Evolutionary conservation across 1,139 yeast species (phyloP), one percentile per base, ranked within the genome.

Genomic region (Geotrichum fermentans): DNA sequence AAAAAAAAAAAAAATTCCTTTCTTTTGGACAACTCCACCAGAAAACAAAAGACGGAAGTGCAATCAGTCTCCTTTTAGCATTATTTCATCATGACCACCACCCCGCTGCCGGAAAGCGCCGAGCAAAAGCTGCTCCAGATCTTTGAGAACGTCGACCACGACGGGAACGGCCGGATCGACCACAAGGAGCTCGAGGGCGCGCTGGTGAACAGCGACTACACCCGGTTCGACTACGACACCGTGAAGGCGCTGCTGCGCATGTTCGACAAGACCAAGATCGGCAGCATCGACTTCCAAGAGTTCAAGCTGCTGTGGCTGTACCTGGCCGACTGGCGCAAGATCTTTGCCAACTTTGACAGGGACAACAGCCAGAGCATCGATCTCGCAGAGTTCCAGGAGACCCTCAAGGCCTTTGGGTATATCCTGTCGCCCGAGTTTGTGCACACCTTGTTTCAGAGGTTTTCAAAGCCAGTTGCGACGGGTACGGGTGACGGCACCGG

Each of bases 291-390:
- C 55, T 83, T 79, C 57, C 80, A 77, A 46, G 90, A 83, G 64
- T 83, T 83, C 62, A 82, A 78, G 42, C 79, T 81, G 51, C 70
- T 83, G 45, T 83, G 89, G 88, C 78, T 82, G 61, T 83, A 82
- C 58, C 70, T 83, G 43, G 73, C 81, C n/a, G 84, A 84, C 49
- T 83, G 86, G 77, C 76, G 82, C 53, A 80, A 79, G 61, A 71
- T 82, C 13, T 83, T 83, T 59, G 73, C 79, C 41, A 76, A 75
- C 57, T 85, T 82, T 45, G 92, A 83, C 59, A 61, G 72, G 30
- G 78, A 82, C 64, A 70, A 71, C 50, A 78, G 80, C 40, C 82
- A 83, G 1, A 80, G 76, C 55, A 80, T 83, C 40, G 76, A 83
- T 11, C 77, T 79, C 59, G 82, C 82, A 18, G 90, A 83, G 64